Base-by-base conservation (phyloP, 768 basidiomycete genomes). In the Lactarius trivialis region DNA sequence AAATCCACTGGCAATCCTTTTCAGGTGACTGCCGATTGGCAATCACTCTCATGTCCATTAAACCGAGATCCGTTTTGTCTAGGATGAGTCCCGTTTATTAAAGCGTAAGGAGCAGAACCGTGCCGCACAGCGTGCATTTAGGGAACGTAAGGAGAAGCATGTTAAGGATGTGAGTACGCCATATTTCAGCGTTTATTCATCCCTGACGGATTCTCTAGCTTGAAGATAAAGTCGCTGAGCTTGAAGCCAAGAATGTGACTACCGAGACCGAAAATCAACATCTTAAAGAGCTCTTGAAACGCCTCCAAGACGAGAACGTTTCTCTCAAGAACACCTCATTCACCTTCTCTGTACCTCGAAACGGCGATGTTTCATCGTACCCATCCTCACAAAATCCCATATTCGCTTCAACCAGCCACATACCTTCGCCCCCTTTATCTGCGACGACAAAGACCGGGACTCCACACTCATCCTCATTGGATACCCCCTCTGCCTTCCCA, bases 21-120 rank as follows among this genome's bases (percentile, higher is more conserved):
- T 39, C 71, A 74, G 65, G 79, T 78, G 49, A 54, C 73, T 58
- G 28, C 24, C 15, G 15, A n/a, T 54, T 30, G 39, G 17, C 41
- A 36, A 24, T 28, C 15, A 21, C 48, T 5, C 39, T 7, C 26
- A 30, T 33, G 33, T 30, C n/a, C 36, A 61, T 66, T 33, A 49
- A n/a, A 53, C 58, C 11, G 36, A 34, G 26, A 65, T 67, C 37
- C 32, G 60, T 49, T 52, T 14, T 58, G 48, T 30, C 9, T 49
- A 90, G 75, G 91, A 94, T 67, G 91, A 92, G 69, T 74, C 79
- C 5, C 82, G 90, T 26, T 74, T 93, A 5, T 64, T 90, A 66
- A 95, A 96, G 71, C 86, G 96, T 65, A 98, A 98, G 76, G 91
- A 98, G 69, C 96, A 98, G 76, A 99, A 99, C 69, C 81, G 96